phyloP scores from a whole-genome alignment of 768 basidiomycete genomes.

The Postia placenta region DNA sequence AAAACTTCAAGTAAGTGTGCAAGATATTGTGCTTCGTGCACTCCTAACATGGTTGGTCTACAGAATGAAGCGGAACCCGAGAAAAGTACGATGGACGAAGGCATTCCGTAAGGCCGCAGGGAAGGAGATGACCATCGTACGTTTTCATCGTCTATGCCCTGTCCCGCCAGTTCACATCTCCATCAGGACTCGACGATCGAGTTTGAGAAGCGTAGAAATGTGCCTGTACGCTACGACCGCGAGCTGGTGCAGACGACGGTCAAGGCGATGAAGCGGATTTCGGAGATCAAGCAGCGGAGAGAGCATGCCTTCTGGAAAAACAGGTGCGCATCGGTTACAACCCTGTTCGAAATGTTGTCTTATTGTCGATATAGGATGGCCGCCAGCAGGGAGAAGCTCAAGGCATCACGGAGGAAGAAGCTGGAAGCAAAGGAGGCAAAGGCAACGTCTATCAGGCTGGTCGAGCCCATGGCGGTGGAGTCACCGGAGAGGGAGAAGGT shows the following conservation, averaged over 20 bases:
- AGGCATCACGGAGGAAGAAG: slow-evolving; percentile 63
- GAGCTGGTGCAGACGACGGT: slow-evolving; percentile 89
- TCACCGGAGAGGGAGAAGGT: slow-evolving; percentile 40
- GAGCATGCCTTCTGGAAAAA: slow-evolving; percentile 97
- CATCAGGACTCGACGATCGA: slow-evolving; percentile 93
- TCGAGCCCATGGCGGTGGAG: slow-evolving; percentile 52
- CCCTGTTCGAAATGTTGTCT: not conserved
- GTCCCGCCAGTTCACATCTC: not conserved
- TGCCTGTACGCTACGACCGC: slow-evolving; percentile 95
- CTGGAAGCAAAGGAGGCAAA: slow-evolving; percentile 52
- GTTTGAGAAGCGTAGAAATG: slow-evolving; percentile 97
- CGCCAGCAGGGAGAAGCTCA: slow-evolving; percentile 70
- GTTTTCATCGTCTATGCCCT: slow-evolving; percentile 22
- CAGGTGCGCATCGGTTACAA: slow-evolving; percentile 40
- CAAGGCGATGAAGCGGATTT: slow-evolving; percentile 93
- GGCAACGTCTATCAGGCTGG: slow-evolving; percentile 51
- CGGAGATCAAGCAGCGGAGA: slow-evolving; percentile 85
- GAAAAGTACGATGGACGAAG: slow-evolving; percentile 99
- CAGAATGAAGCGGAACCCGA: slow-evolving; percentile 99
- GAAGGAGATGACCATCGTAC: slow-evolving; percentile 98
- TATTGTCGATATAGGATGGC: slow-evolving; percentile 61
- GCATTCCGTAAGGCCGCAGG: slow-evolving; percentile 98
- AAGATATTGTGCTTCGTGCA: not conserved
- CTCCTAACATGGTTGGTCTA: not conserved
- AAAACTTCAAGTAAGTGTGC: slow-evolving; percentile 92